phyloP scores from a whole-genome alignment of 164 flowering plant species.

The Vitis vinifera region DNA sequence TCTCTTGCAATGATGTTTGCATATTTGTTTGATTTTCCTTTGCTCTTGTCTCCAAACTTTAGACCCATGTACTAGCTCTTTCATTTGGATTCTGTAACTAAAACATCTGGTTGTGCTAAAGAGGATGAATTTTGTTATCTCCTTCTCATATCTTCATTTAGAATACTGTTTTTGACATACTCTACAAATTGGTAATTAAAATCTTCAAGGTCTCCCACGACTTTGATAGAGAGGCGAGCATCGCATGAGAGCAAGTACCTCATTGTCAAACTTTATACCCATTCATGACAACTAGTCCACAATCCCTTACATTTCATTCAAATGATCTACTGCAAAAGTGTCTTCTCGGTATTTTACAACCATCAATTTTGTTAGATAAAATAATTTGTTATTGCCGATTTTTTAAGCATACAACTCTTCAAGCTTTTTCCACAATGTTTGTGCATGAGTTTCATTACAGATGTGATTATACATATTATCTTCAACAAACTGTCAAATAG shows the following conservation, averaged over 20 bases:
- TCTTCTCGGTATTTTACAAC: background rate
- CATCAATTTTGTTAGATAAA: background rate
- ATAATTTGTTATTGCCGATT: background rate
- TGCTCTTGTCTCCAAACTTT: too few species aligned
- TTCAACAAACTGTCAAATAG: background rate
- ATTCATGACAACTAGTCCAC: background rate
- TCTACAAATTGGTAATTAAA: slow-evolving; percentile 3
- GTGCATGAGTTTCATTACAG: background rate
- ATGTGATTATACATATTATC: background rate
- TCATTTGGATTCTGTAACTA: too few species aligned
- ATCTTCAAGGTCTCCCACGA: background rate
- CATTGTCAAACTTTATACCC: slow-evolving; percentile 7
- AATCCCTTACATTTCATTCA: background rate
- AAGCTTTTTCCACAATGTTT: background rate
- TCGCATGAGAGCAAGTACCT: background rate
- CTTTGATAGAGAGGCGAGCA: background rate
- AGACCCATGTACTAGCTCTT: too few species aligned
- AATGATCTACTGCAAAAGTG: background rate
- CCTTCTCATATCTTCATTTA: slow-evolving; percentile 10
- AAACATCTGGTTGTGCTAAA: too few species aligned
- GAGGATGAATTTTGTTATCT: too few species aligned
- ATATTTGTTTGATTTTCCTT: too few species aligned
- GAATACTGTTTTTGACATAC: background rate
- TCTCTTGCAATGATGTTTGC: too few species aligned
- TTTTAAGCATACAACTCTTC: background rate